Evolutionary conservation across 164 flowering plant genomes (phyloP).

Genomic region (Chimonanthus salicifolius): DNA sequence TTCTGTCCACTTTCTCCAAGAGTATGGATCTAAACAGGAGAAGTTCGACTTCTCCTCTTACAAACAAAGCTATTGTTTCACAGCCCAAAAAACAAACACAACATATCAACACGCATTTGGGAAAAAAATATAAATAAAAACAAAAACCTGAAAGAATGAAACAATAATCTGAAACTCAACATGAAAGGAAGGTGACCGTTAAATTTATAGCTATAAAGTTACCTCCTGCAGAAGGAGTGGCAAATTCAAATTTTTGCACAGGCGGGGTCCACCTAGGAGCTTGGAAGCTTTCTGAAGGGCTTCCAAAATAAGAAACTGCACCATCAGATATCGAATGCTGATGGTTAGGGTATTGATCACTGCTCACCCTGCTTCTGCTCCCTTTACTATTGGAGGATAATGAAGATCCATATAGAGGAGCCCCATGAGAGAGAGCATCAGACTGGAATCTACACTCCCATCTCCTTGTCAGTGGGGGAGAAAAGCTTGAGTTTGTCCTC

Average conservation of each 20-base stretch:
- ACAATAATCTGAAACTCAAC: background rate
- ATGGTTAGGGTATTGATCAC: constrained; percentile 31
- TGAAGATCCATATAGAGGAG: constrained; percentile 22
- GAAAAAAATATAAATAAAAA: background rate
- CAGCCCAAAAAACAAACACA: background rate
- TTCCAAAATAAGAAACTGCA: constrained; percentile 34
- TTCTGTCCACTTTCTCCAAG: no score
- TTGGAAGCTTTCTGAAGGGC: constrained; percentile 29
- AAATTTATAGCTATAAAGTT: constrained; percentile 6
- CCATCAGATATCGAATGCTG: constrained; percentile 49
- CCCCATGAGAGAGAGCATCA: constrained; percentile 24
- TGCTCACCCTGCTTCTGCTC: constrained; percentile 32
- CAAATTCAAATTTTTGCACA: constrained; percentile 17
- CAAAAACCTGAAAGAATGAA: background rate
- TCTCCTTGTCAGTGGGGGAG: constrained; percentile 38
- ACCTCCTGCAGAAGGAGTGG: constrained; percentile 29
- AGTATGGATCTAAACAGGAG: no score
- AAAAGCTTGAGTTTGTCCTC: constrained; percentile 40
- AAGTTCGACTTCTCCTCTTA: no score
- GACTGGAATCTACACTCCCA: constrained; percentile 38
- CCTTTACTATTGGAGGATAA: constrained; percentile 28
- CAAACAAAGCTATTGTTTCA: background rate
- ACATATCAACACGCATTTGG: background rate
- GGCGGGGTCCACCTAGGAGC: constrained; percentile 35
- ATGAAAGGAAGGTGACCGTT: background rate